Conservation (phyloP, 805 yeast species). For the Spathaspora boniae region DNA sequence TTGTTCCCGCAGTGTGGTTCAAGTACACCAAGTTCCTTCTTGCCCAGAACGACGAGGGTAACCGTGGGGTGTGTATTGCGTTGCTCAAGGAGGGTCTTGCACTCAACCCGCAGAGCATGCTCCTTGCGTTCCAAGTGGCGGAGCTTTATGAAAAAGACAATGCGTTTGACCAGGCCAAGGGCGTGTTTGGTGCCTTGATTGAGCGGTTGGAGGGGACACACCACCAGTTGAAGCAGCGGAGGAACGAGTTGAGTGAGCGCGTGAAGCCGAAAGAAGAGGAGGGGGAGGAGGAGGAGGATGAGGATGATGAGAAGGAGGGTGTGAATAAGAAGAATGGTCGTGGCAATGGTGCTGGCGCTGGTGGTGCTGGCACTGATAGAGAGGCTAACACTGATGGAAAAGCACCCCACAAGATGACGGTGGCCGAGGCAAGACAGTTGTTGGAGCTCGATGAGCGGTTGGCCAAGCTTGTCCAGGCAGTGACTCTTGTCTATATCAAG, state of each 20-base stretch:
- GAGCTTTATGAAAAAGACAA: slow-evolving; percentile 64
- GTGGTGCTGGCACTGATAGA: too few relatives aligned
- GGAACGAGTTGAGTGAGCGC: slow-evolving; percentile 16
- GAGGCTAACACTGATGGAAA: slow-evolving; percentile 8
- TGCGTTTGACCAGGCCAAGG: slow-evolving; percentile 47
- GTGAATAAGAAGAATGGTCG: slow-evolving; percentile 2
- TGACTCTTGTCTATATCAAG: slow-evolving; percentile 66
- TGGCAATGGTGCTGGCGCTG: slow-evolving; percentile 12
- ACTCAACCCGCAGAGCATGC: slow-evolving; percentile 67
- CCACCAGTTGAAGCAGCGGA: slow-evolving; percentile 18
- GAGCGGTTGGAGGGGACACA: slow-evolving; percentile 41
- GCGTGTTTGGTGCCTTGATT: slow-evolving; percentile 49
- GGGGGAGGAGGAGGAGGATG: slow-evolving; percentile 13
- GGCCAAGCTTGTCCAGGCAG: slow-evolving; percentile 26
- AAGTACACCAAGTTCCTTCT: slow-evolving; percentile 45
- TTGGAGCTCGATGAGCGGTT: slow-evolving; percentile 17
- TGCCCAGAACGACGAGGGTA: slow-evolving; percentile 33
- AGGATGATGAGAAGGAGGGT: slow-evolving; percentile 3
- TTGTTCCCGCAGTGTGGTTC: slow-evolving; percentile 76
- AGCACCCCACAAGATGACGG: slow-evolving; percentile 14
- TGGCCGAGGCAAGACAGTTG: slow-evolving; percentile 19
- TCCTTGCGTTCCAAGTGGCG: slow-evolving; percentile 63
- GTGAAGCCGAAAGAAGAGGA: slow-evolving; percentile 12
- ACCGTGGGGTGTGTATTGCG: slow-evolving; percentile 39
- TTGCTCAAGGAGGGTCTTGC: slow-evolving; percentile 51